These are phyloP conservation scores for Fragilaria crotonensis DNA, from an alignment of 108 stramenopile species.

Conservation along the genomic window DNA sequence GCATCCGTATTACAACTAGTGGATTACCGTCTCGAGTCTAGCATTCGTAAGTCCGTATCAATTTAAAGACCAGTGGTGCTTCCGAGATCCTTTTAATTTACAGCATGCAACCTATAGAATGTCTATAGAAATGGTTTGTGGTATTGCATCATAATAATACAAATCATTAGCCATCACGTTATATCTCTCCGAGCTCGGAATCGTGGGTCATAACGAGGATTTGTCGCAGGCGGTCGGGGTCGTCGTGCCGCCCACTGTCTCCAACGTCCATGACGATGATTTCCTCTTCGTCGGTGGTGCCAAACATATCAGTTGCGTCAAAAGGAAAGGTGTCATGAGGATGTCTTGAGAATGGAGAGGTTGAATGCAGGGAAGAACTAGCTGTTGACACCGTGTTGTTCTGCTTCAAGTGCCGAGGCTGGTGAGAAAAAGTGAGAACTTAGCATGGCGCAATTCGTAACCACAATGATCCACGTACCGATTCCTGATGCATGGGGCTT, in stretches of 20 bases:
- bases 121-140: conserved; percentile 1
- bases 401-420: background rate
- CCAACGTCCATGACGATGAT: background rate
- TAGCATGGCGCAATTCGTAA: too few species aligned
- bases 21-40: too few species aligned
- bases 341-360: too few species aligned
- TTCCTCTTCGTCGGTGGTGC: background rate
- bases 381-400: conserved; percentile 3
- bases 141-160: too few species aligned
- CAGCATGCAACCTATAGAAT: background rate
- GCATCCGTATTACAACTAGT: conserved; percentile 20
- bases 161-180: background rate
- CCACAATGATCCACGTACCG: background rate
- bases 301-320: conserved; percentile 5
- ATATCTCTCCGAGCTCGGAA: conserved; percentile 15
- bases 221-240: conserved; percentile 14
- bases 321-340: conserved; percentile 12
- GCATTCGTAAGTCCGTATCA: too few species aligned
- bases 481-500: background rate
- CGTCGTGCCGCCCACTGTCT: background rate
- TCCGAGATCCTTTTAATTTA: too few species aligned
- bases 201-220: conserved; percentile 6
- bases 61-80: too few species aligned
- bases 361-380: too few species aligned
- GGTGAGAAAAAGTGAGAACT: too few species aligned